Evolutionary conservation across 495 filamentous ascomycete species (phyloP).

Genomic region (Podospora didyma): DNA sequence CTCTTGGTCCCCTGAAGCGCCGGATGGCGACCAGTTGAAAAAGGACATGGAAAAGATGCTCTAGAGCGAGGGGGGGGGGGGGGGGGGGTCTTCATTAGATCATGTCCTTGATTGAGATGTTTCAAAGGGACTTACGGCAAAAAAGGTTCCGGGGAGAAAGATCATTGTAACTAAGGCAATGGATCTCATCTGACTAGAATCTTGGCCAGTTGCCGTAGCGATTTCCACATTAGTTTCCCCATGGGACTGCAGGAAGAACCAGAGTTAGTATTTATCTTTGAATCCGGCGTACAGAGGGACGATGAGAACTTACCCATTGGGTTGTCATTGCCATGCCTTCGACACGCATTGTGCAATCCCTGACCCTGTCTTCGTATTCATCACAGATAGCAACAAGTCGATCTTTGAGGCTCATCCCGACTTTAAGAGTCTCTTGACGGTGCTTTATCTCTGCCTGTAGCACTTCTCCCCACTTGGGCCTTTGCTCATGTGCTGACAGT

Average conservation of each 20-base stretch:
- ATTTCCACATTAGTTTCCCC: constrained; percentile 23
- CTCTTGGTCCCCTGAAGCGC: background rate
- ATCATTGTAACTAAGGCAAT: constrained; percentile 21
- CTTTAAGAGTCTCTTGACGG: constrained; percentile 7
- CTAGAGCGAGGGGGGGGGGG: background rate
- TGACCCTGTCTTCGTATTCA: constrained; percentile 34
- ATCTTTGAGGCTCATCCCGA: constrained; percentile 21
- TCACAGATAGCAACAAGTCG: constrained; percentile 13
- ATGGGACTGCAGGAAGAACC: constrained; percentile 8
- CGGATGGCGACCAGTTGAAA: constrained; percentile 6
- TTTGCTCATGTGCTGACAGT: background rate
- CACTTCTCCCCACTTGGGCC: background rate
- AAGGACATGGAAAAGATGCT: constrained; percentile 19
- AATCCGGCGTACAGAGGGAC: too few species aligned
- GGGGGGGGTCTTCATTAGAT: background rate
- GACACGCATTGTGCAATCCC: constrained; percentile 35
- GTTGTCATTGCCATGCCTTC: constrained; percentile 38
- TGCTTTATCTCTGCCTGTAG: too few species aligned
- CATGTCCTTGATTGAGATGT: too few species aligned
- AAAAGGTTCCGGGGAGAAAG: constrained; percentile 15
- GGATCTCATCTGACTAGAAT: constrained; percentile 26
- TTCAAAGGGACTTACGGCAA: constrained; percentile 9
- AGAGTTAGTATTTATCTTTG: constrained; percentile 4
- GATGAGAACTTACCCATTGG: constrained; percentile 37
- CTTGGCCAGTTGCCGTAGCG: constrained; percentile 16